Percentiles rank a stretch among this genome's conserved stretches.
Conservation (phyloP, 148 eudicot species). For the Euryodendron excelsum region DNA sequence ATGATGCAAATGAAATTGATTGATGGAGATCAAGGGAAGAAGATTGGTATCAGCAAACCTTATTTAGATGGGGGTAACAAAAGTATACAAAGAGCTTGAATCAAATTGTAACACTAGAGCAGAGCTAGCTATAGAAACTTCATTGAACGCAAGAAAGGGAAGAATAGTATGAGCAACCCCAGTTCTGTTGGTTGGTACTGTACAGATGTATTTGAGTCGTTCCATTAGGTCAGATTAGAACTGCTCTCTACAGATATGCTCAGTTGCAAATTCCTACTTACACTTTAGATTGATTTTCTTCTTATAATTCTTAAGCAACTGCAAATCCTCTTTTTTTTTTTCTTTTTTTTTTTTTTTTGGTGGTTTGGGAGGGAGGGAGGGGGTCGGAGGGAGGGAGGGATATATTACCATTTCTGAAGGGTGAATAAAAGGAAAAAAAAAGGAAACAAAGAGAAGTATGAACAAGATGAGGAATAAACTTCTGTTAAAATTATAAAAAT, state of each 20-base stretch:
- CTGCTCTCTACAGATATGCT: background rate
- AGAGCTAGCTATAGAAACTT: background rate
- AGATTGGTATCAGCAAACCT: constrained; percentile 1
- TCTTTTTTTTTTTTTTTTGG: too few species aligned
- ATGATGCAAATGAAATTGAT: background rate
- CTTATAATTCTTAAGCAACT: background rate
- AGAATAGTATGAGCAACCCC: background rate
- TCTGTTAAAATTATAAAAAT: background rate
- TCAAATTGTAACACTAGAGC: background rate
- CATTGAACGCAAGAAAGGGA: background rate
- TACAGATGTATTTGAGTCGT: background rate
- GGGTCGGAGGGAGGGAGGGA: too few species aligned
- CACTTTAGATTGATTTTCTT: background rate
- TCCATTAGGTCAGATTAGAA: background rate
- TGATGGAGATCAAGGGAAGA: background rate
- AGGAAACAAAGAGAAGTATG: background rate
- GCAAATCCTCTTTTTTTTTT: background rate
- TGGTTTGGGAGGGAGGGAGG: too few species aligned
- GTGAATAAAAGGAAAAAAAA: background rate
- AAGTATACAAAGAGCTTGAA: background rate
- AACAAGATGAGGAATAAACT: background rate
- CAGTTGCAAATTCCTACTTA: background rate
- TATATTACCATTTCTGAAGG: background rate
- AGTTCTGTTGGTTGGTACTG: background rate
- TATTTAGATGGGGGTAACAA: background rate